Evolutionary conservation across 1,139 yeast species (phyloP).

Genomic region (Spencermartinsiella ligniputridi): DNA sequence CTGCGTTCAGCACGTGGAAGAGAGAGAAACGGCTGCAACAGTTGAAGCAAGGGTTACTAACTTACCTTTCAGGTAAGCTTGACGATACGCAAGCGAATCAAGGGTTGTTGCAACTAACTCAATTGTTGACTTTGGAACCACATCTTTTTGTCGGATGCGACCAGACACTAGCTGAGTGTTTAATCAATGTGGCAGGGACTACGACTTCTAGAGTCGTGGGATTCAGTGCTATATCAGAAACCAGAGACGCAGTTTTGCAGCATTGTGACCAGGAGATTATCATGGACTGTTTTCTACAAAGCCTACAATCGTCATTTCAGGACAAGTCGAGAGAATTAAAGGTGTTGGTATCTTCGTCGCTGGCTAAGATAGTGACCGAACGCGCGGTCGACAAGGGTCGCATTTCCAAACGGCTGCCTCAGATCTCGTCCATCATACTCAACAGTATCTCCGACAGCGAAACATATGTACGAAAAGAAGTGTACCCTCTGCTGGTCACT

Average conservation of each 20-base stretch:
- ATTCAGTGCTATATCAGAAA: constrained; percentile 21
- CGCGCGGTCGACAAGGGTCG: constrained; percentile 2
- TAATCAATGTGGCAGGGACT: constrained; percentile 15
- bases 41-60: constrained; percentile 17
- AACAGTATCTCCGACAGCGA: constrained; percentile 22
- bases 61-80: constrained; percentile 13
- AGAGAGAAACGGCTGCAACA: constrained; percentile 18
- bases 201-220: constrained; percentile 17
- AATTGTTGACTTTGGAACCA: constrained; percentile 17
- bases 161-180: constrained; percentile 16
- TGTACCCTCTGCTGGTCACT: constrained; percentile 27
- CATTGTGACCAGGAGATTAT: constrained; percentile 4
- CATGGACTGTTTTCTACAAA: constrained; percentile 7
- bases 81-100: constrained; percentile 20
- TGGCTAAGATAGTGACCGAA: constrained; percentile 12
- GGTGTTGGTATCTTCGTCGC: constrained; percentile 12
- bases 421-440: constrained; percentile 15
- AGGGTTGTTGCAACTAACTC: constrained; percentile 22
- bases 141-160: constrained; percentile 16
- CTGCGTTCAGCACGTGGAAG: constrained; percentile 21
- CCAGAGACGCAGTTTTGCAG: constrained; percentile 19
- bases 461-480: constrained; percentile 28
- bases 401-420: constrained; percentile 10
- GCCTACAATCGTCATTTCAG: background rate
- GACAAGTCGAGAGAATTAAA: constrained; percentile 10